phyloP scores from a whole-genome alignment of 192 early-diverging fungal species.

The Funneliformis mosseae region DNA sequence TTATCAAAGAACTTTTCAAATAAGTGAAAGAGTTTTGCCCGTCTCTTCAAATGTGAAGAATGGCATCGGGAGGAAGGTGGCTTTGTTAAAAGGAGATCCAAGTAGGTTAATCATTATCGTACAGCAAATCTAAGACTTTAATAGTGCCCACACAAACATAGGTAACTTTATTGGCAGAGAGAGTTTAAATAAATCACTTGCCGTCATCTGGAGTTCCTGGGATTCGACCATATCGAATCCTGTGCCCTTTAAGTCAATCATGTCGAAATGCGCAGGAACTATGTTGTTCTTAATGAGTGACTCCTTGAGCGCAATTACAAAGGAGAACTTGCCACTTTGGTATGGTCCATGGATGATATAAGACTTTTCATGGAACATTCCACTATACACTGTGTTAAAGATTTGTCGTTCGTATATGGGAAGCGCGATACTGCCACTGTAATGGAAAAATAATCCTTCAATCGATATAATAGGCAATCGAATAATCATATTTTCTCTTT shows the following conservation, averaged over 20 bases:
- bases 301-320: slow-evolving; percentile 9
- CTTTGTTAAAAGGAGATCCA: slow-evolving; percentile 15
- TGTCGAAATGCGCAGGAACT: not conserved
- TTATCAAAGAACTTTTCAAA: not conserved
- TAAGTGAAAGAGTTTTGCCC: slow-evolving; percentile 1
- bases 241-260: not conserved
- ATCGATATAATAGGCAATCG: slow-evolving; percentile 14
- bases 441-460: not conserved
- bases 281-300: not conserved
- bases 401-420: slow-evolving; percentile 8
- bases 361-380: not conserved
- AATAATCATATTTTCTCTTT: too few species aligned
- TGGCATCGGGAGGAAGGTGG: slow-evolving; percentile 24
- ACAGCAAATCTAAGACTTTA: slow-evolving; percentile 11
- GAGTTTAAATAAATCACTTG: too few species aligned
- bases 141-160: not conserved
- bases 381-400: not conserved
- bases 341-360: not conserved
- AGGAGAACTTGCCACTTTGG: not conserved
- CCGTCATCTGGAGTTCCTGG: too few species aligned
- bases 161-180: too few species aligned
- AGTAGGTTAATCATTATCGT: not conserved
- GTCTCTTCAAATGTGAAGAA: slow-evolving; percentile 18
- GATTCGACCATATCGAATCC: slow-evolving; percentile 8
- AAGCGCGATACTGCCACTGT: not conserved